Evolutionary conservation across 2,329 filamentous ascomycete genomes (phyloP), one percentile per base, ranked within the genome.

Genomic region (Dactylonectria macrodidyma): DNA sequence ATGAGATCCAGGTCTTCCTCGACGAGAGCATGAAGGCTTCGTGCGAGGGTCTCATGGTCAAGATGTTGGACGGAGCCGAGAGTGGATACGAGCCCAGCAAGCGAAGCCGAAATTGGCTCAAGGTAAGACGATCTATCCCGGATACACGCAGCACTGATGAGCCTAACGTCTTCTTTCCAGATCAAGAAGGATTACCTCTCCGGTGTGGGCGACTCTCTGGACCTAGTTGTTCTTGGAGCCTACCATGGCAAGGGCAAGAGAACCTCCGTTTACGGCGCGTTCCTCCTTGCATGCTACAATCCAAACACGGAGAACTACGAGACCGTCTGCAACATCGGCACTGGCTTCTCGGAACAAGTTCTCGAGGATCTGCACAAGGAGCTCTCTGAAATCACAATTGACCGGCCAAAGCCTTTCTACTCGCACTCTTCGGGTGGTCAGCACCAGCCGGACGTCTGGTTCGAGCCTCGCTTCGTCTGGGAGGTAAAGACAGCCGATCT

Each of bases 171-270:
- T 14, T 14, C 12, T 8, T 61, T 52, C 19, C 70, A 93, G 92
- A 93, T 98, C 82, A 99, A 99, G 82, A 99, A 99, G 79, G 96
- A 99, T 78, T 99, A 99, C 80, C 93, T 99, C 63, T 88, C 93
- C 6, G 95, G 95, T 59, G 91, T 98, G 2, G 96, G 96, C 59
- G 96, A 99, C 82, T 98, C 95, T 2, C 92, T 99, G 24, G 96
- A 99, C 77, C 91, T 99, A 3, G 96, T 99, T 38, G 96, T 99
- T 1, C 85, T 99, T 0, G 96, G 96, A 33, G 96, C 95, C 14
- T 99, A 99, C 84, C 90, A 93, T 81, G 96, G 96, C 77, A 95
- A 93, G 78, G 96, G 96, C 74, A 99, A 98, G 84, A 94, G 96
- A 67, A 98, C 96, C 0, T 95, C 93, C 0, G 94, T 97, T 65